Evolutionary conservation across 805 yeast species (phyloP), one percentile per base, ranked within the genome.

Genomic region (Candida coquimbonensis): DNA sequence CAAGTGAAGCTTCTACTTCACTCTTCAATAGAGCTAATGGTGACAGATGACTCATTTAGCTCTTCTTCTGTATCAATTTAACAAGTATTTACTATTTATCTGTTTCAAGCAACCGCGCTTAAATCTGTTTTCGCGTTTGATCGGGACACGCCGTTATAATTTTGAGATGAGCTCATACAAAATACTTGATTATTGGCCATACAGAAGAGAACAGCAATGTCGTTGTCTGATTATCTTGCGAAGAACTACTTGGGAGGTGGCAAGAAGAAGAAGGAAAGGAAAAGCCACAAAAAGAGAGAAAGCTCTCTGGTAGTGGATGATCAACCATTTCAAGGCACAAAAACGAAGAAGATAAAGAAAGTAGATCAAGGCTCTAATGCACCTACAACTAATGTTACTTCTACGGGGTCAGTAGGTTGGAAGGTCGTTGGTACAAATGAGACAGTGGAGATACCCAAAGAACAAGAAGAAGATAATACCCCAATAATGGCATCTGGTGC

Each of bases 181-280:
- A 21, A 5, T 21, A 21, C 24, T 21, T 21, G 24, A 21, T 21
- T 5, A 21, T 21, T 6, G 7, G 4, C 24, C 3, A 21, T 21
- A 21, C 48, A 17, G 35, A 19, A 12, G 37, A 5, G 35, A 41
- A 41, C 5, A 9, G 36, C 21, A 33, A 42, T 42, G 44, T 42
- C 44, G 8, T 27, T 42, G n/a, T 36, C 44, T 3, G 44, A 42
- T 12, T 42, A 42, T 12, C 19, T 42, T 19, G 36, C 40, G 14
- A 67, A 70, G 50, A 69, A 69, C 34, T 77, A 77, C 46, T 63
- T 73, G 37, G 60, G 53, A 45, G 63, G 57, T 47, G 58, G 54
- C 42, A 59, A 56, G 49, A 56, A 60, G 47, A 59, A 59, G 44
- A 46, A 50, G 39, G 43, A 52, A 45, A 56, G 57, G 44, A 45